Base-by-base conservation (phyloP, 1,139 yeast species). In the Petasospora fabianii region DNA sequence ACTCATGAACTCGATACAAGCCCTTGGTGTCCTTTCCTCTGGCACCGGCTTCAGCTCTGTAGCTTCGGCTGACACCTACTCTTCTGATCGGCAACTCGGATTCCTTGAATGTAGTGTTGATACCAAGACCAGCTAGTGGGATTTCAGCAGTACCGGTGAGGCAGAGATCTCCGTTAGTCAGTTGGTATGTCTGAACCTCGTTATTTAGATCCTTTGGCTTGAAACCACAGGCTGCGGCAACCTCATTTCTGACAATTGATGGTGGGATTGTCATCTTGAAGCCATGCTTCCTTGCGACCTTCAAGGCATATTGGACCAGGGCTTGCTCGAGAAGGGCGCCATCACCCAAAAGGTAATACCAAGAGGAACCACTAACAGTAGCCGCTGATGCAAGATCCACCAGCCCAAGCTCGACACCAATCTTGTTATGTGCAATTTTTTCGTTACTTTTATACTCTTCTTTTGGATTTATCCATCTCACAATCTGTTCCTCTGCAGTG, bases 31-130 rank as follows among this genome's bases (percentile, higher is more conserved):
- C 97, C 49, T 76, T 77, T 2, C 99, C 99, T 43, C 96, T 74
- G 2, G 98, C 94, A 2, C 98, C 98, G 0, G 98, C 98, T 59
- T 94, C 99, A 0, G 97, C 96, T 48, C 99, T 71, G 57, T 80
- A 94, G 46, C 96, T 79, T 50, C 97, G 70, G 34, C 95, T 84
- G 1, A 87, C 72, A 0, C 97, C 99, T 10, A 81, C 95, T 34
- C 76, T 72, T 52, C 75, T 77, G 13, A 66, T 50, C 0, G 95
- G 88, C 11, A 71, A 54, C 0, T 62, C 62, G 5, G 55, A 52
- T 12, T 65, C 54, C 16, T 56, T 49, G 31, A 76, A 58, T 0
- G 61, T 57, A 33, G 59, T 61, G 46, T 77, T 68, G 18, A 66
- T 57, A 10, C 75, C 77, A 46, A 83, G 65, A 0, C 90, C 97